phyloP scores from a whole-genome alignment of 1,284 basidiomycete genomes.

The Afroboletus lepidellus region DNA sequence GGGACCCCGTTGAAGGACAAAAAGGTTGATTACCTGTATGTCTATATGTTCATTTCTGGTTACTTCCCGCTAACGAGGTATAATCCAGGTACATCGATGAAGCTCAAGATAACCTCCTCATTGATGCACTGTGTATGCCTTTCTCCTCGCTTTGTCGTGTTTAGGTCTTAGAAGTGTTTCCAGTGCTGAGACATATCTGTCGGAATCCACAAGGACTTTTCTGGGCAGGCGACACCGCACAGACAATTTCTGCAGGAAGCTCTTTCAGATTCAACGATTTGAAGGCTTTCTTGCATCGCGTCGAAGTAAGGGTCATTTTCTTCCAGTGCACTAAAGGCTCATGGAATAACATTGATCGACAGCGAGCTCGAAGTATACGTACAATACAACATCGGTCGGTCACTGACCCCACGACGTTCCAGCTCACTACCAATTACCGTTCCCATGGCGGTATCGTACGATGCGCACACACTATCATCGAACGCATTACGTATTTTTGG shows the following conservation, averaged over 20 bases:
- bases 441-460: slow-evolving; percentile 72
- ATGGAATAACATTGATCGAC: background rate
- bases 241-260: slow-evolving; percentile 71
- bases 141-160: background rate
- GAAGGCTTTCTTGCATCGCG: slow-evolving; percentile 60
- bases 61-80: slow-evolving; percentile 1
- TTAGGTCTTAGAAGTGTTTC: background rate
- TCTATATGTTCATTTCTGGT: background rate
- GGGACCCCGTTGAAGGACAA: slow-evolving; percentile 37
- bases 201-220: slow-evolving; percentile 65
- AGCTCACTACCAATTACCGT: slow-evolving; percentile 65
- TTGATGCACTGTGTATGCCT: slow-evolving; percentile 57
- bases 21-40: slow-evolving; percentile 59
- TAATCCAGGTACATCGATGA: slow-evolving; percentile 65
- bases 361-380: slow-evolving; percentile 23
- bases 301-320: slow-evolving; percentile 44
- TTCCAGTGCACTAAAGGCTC: background rate
- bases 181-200: slow-evolving; percentile 63
- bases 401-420: slow-evolving; percentile 49
- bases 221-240: slow-evolving; percentile 80
- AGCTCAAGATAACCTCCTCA: slow-evolving; percentile 67
- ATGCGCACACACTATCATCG: slow-evolving; percentile 62
- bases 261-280: slow-evolving; percentile 72
- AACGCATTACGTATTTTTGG: slow-evolving; percentile 64
- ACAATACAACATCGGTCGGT: slow-evolving; percentile 16